phyloP scores from a whole-genome alignment of 2,329 filamentous ascomycete species.

The Hymenoscyphus infarciens region DNA sequence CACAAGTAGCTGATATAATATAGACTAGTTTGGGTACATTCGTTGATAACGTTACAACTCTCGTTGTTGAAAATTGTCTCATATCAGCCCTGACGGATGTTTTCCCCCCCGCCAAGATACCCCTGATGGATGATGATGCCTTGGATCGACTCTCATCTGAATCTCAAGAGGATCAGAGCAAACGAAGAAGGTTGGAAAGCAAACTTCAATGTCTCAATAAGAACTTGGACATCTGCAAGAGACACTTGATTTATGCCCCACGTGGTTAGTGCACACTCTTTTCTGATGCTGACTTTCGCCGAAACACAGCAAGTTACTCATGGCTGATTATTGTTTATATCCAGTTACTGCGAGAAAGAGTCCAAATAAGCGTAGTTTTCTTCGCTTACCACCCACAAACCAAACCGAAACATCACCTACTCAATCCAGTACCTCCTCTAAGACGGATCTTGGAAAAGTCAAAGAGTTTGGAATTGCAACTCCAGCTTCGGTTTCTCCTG shows the following conservation, averaged over 20 bases:
- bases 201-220: constrained; percentile 1
- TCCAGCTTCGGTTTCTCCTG: too few relatives aligned
- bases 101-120: background rate
- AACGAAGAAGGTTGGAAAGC: background rate
- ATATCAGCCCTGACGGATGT: background rate
- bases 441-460: too few relatives aligned
- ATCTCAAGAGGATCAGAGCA: background rate
- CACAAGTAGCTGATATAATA: background rate
- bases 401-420: too few relatives aligned
- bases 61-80: constrained; percentile 4
- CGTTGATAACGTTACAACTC: constrained; percentile 10
- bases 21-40: constrained; percentile 8
- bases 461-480: too few relatives aligned
- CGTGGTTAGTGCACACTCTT: background rate
- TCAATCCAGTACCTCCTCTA: too few relatives aligned
- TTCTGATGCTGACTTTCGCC: too few relatives aligned
- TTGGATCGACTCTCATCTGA: constrained; percentile 3
- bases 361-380: too few relatives aligned
- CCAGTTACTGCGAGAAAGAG: too few relatives aligned
- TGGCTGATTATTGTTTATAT: too few relatives aligned
- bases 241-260: background rate
- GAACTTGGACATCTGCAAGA: background rate
- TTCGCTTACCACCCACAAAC: too few relatives aligned
- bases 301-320: too few relatives aligned
- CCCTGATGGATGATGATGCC: background rate